Evolutionary conservation across 345 rosid genomes (phyloP).

Genomic region (Lenwebbia sp.): DNA sequence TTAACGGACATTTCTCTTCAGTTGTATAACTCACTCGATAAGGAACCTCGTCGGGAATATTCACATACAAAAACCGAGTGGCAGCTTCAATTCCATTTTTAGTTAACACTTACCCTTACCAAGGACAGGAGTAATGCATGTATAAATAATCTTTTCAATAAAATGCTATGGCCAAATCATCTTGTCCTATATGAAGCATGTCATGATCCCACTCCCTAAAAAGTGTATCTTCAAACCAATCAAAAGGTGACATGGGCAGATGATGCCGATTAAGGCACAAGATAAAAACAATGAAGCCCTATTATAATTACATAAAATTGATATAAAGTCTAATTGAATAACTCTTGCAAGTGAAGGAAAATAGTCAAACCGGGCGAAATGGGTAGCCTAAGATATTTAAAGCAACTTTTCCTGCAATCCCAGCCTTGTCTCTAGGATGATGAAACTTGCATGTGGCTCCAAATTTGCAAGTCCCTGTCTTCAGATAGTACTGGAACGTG

Average conservation of each 20-base stretch:
- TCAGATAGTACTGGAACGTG: conserved; percentile 62
- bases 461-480: conserved; percentile 99
- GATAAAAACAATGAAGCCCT: not conserved
- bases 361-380: conserved; percentile 60
- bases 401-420: conserved; percentile 80
- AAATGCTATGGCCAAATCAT: not conserved
- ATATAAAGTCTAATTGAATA: not conserved
- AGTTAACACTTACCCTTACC: not conserved
- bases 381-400: conserved; percentile 93
- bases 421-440: conserved; percentile 97
- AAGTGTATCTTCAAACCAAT: not conserved
- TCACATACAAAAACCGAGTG: not conserved
- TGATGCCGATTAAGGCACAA: not conserved
- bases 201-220: not conserved
- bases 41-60: not conserved
- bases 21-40: not conserved
- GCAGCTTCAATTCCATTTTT: not conserved
- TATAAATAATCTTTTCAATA: not conserved
- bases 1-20: not conserved
- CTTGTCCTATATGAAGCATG: not conserved
- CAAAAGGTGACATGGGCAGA: not conserved
- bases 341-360: not conserved
- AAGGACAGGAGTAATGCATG: not conserved
- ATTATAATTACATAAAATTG: not conserved
- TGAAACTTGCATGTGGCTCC: conserved; percentile 99